Evolutionary conservation across 352 stramenopile species (phyloP).

Genomic region (Thraustotheca clavata): DNA sequence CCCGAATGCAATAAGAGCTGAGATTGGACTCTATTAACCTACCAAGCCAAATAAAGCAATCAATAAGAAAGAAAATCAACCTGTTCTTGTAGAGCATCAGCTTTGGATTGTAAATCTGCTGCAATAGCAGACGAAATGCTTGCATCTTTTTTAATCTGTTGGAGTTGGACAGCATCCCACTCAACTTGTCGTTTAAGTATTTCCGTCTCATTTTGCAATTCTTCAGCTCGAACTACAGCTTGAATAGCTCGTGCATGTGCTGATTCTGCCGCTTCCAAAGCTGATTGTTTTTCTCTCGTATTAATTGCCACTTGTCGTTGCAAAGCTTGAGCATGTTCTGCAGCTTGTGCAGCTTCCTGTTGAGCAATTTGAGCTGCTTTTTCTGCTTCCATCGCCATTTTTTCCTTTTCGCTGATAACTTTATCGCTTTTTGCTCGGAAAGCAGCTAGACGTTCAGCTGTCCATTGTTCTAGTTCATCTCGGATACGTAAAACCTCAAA

Average conservation of each 20-base stretch:
- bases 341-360: slow-evolving; percentile 62
- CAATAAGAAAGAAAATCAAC: background rate
- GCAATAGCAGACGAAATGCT: slow-evolving; percentile 53
- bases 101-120: slow-evolving; percentile 57
- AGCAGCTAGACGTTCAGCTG: slow-evolving; percentile 13
- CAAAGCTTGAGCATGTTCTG: slow-evolving; percentile 52
- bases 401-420: slow-evolving; percentile 56
- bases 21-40: slow-evolving; percentile 57
- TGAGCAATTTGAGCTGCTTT: slow-evolving; percentile 59
- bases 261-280: slow-evolving; percentile 61
- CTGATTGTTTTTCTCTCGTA: slow-evolving; percentile 66
- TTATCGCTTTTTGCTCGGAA: slow-evolving; percentile 14
- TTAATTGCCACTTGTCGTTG: slow-evolving; percentile 77
- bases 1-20: slow-evolving; percentile 71
- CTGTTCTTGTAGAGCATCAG: slow-evolving; percentile 62
- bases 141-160: slow-evolving; percentile 59
- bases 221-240: slow-evolving; percentile 60
- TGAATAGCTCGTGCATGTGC: slow-evolving; percentile 43
- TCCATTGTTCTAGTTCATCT: slow-evolving; percentile 59
- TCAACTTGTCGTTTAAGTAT: slow-evolving; percentile 62
- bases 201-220: slow-evolving; percentile 64
- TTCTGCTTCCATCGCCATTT: slow-evolving; percentile 55
- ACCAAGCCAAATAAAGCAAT: background rate
- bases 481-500: slow-evolving; percentile 76
- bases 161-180: slow-evolving; percentile 56